Evolutionary conservation across 1,284 basidiomycete genomes (phyloP), one percentile per base, ranked within the genome.

Genomic region (Pseudomicrostroma phylloplanum): DNA sequence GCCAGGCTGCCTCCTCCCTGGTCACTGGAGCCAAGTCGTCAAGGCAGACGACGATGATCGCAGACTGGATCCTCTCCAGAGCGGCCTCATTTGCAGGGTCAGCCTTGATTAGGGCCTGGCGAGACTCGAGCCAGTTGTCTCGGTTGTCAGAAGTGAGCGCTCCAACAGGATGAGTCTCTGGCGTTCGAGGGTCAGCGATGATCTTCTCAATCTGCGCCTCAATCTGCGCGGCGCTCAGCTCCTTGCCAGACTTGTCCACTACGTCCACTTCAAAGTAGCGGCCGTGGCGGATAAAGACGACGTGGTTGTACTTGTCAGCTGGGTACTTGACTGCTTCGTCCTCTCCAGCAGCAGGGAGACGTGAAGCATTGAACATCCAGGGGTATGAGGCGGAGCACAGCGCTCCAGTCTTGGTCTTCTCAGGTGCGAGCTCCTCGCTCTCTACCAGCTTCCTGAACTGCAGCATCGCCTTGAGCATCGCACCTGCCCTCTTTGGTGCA

Each of bases 311-410:
- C 23, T 83, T 80, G 55, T 82, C 80, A 6, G 89, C 82, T 70
- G 91, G 86, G 80, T 91, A 94, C 80, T 92, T 92, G 64, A 81
- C 81, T 3, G 91, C 91, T 0, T 86, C 89, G 79, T 98, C 94
- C 8, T 87, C 86, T 0, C 89, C 89, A 70, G 88, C 87, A 60
- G 83, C 84, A 2, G 94, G 96, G 79, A 92, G 88, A 30, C 94
- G 87, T 53, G 85, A 87, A 3, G 92, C 84, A 81, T 97, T 96
- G 86, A 98, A 93, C 88, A 93, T 91, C 91, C 91, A 89, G 86
- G 90, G 84, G 85, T 94, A 96, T n/a, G 91, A 92, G 2, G 84
- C 84, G 90, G 94, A 94, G 81, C 89, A 89, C n/a, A 98, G 82
- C 1, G 93, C 91, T 17, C 84, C 83, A 0, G 86, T 86, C 59